A percentile compares a stretch with the other conserved stretches of the same genome.
These are phyloP conservation scores for Peronospora belbahrii DNA, from an alignment of 352 stramenopile genomes.

Conservation along the genomic window DNA sequence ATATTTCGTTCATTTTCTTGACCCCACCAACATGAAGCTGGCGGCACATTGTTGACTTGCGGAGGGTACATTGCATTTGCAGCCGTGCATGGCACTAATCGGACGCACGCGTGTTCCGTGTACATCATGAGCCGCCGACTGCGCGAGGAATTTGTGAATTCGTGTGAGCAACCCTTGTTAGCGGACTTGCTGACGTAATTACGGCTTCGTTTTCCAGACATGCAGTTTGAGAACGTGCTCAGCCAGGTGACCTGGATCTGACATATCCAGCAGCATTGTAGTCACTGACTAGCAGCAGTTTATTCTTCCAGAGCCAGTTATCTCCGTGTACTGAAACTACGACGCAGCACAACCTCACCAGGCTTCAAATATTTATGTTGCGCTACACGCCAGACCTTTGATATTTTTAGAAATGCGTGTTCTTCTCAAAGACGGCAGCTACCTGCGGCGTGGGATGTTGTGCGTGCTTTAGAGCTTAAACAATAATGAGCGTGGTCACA, in stretches of 20 bases:
- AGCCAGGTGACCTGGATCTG: conserved; percentile 91
- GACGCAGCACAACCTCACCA: no score
- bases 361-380: no score
- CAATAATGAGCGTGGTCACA: no score
- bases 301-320: no score
- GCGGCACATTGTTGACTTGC: conserved; percentile 92
- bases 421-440: no score
- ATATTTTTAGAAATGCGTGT: no score
- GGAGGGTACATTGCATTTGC: conserved; percentile 91
- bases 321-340: no score
- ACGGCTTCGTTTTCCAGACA: conserved; percentile 91
- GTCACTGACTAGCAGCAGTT: no score
- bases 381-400: no score
- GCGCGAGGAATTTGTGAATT: conserved; percentile 93
- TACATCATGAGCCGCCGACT: conserved; percentile 94
- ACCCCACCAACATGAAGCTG: conserved; percentile 99
- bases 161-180: conserved; percentile 95
- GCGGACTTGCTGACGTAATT: conserved; percentile 91
- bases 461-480: no score
- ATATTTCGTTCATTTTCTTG: conserved; percentile 99
- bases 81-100: conserved; percentile 99
- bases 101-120: conserved; percentile 93
- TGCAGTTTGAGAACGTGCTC: conserved; percentile 92
- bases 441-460: no score
- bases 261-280: no score